A percentile compares a stretch with the other conserved stretches of the same genome.
These are phyloP conservation scores for Fonsecaea pedrosoi DNA, from an alignment of 2,329 filamentous ascomycete species.

Conservation along the genomic window DNA sequence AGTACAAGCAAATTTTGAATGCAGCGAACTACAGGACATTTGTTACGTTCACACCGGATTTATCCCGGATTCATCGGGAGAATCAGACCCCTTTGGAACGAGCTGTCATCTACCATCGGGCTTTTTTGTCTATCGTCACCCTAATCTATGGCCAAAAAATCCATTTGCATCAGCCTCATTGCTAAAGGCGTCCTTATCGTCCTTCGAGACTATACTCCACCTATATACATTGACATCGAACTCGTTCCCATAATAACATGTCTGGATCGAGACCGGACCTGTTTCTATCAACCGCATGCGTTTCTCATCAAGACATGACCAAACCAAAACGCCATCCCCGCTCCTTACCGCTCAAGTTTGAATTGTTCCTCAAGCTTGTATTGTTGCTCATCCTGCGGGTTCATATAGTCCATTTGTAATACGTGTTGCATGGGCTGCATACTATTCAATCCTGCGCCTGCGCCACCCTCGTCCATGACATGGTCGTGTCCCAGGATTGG, in stretches of 20 bases:
- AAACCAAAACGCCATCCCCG: constrained; percentile 40
- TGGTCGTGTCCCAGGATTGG: constrained; percentile 34
- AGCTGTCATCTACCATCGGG: neutral
- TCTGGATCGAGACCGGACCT: neutral
- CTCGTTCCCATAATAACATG: neutral
- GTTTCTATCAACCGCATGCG: neutral
- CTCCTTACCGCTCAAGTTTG: constrained; percentile 32
- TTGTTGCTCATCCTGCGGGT: constrained; percentile 31
- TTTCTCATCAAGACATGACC: constrained; percentile 19
- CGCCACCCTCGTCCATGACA: constrained; percentile 38
- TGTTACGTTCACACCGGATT: neutral
- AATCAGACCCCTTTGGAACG: neutral
- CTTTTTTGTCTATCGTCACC: constrained; percentile 19
- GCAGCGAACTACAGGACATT: neutral
- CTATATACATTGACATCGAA: neutral
- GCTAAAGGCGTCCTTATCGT: neutral
- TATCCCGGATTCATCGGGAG: neutral
- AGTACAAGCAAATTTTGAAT: neutral
- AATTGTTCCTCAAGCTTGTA: constrained; percentile 31
- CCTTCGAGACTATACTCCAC: neutral
- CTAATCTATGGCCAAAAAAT: constrained; percentile 3
- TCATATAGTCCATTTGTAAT: constrained; percentile 40
- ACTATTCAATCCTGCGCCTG: constrained; percentile 37
- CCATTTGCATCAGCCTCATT: neutral
- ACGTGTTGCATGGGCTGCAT: constrained; percentile 42